phyloP scores from a whole-genome alignment of 805 yeast genomes.

The Metschnikowia similis region DNA sequence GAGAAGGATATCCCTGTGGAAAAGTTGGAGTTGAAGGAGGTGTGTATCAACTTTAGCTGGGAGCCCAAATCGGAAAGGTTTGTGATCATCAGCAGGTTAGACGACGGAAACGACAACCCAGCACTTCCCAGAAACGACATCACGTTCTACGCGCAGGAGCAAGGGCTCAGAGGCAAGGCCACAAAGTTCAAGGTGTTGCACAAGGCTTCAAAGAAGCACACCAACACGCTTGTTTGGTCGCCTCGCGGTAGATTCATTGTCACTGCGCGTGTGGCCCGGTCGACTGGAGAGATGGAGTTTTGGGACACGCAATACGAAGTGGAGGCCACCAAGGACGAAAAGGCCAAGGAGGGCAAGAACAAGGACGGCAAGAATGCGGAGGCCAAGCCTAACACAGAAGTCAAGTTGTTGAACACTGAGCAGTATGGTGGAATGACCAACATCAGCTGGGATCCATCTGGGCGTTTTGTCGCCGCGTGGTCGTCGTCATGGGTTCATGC shows the following conservation, averaged over 20 bases:
- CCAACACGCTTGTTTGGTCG: constrained; percentile 78
- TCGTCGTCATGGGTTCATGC: constrained; percentile 82
- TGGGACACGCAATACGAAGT: constrained; percentile 84
- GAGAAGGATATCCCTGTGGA: constrained; percentile 95
- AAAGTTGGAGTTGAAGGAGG: constrained; percentile 87
- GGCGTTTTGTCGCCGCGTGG: constrained; percentile 85
- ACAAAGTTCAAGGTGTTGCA: constrained; percentile 57
- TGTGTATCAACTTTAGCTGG: constrained; percentile 87
- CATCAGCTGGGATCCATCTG: constrained; percentile 92
- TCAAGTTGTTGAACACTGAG: constrained; percentile 58
- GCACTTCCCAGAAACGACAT: constrained; percentile 64
- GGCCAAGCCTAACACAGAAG: constrained; percentile 11
- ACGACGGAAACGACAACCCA: constrained; percentile 53
- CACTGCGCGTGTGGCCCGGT: constrained; percentile 44
- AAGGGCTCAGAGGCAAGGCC: constrained; percentile 44
- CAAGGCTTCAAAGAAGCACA: constrained; percentile 54
- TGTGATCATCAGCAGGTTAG: constrained; percentile 65
- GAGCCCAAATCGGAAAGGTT: constrained; percentile 92
- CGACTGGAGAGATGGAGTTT: constrained; percentile 71
- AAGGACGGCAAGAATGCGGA: constrained; percentile 32
- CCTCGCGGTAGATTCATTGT: constrained; percentile 88
- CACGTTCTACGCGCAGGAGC: constrained; percentile 80
- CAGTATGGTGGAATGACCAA: constrained; percentile 77
- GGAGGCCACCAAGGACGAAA: not conserved
- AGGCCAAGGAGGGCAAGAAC: not conserved